Base-by-base conservation (phyloP, 805 yeast species). In the Ogataea haglerorum region DNA sequence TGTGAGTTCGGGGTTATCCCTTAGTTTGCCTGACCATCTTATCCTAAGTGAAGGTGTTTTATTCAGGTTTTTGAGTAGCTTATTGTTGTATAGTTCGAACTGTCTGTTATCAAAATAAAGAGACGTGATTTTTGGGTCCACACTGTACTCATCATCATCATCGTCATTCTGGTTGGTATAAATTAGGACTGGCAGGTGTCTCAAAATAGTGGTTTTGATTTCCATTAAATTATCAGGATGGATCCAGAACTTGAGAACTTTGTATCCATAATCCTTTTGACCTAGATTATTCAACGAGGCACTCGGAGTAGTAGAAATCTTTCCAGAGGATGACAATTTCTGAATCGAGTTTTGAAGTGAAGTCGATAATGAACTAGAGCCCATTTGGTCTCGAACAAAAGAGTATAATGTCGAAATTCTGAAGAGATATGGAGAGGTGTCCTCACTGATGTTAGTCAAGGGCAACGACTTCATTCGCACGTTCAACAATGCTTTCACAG, bases 161-260 rank as follows among this genome's bases (percentile, higher is more conserved):
- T 68, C 68, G 34, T 63, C 72, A 42, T 72, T 70, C 36, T 65
- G 72, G 51, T 73, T 70, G 48, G 75, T 57, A 54, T 89, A 93
- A 34, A 91, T 85, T 47, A 91, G 73, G 5, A 90, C 95, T 1
- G 99, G 99, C 51, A 91, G 75, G 56, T 88, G 95, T 61, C 98
- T 83, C 59, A 91, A 75, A 50, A 91, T 86, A 45, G 89, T 80
- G n/a, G 98, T 88, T 68, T 91, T 91, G 41, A 90, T 96, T 67
- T 91, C 98, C 96, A 91, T 90, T 60, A 93, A 61, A 60, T 88
- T 85, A 53, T 93, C 99, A n/a, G 91, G 90, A 61, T 91, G 98
- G 31, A 93, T 75, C 99, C 99, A 91, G 64, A 91, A 91, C 66
- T 86, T 88, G 64, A 82, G 80, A 12, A 87, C 81, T 48, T 70